Evolutionary conservation across 108 stramenopile genomes (phyloP), one percentile per base, ranked within the genome.

Genomic region (Schizochytrium sp.): DNA sequence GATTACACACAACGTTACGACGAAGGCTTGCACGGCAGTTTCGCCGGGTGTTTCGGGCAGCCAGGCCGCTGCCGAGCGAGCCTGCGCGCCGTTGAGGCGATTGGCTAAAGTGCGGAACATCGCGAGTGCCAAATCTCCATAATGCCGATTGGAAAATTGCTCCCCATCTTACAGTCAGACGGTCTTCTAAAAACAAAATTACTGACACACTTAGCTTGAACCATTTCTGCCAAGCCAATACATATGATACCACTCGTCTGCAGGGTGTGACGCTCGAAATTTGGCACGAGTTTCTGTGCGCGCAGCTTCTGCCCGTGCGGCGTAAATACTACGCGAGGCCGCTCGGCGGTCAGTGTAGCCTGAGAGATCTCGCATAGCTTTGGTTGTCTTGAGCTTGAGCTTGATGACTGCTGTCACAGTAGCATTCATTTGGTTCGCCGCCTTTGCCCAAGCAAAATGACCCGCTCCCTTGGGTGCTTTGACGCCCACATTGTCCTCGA

Each of bases 351-450:
- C 76, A 12, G 76, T 83, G 45, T 19, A 12, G 6, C 76, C 76
- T 0, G 76, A 83, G 51, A 83, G 76, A 4, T 83, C 76, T 6
- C 76, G 76, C 45, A 83, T 6, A 34, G 76, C 76, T 5, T 83
- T 83, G 76, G 76, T 53, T 12, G 48, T 28, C 48, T 83, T 83
- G n/a, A 83, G 76, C 51, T 83, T 47, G n/a, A 83, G 76, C 76
- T 83, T 83, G 76, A 83, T 53, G 6, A 5, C 76, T 45, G 76
- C n/a, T 6, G 76, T 45, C 23, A 83, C 48, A 8, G 76, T 83
- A 12, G 76, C 45, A 23, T 53, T 83, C 6, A 34, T 45, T 18
- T 53, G 45, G 10, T 53, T 53, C 12, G 76, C 45, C 45, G 51
- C 63, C 41, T 69, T 69, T 8, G 63, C 63, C 63, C 63, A 69